These are phyloP conservation scores for Backusella psychrophila DNA, from an alignment of 192 early-diverging fungal species.

Conservation along the genomic window DNA sequence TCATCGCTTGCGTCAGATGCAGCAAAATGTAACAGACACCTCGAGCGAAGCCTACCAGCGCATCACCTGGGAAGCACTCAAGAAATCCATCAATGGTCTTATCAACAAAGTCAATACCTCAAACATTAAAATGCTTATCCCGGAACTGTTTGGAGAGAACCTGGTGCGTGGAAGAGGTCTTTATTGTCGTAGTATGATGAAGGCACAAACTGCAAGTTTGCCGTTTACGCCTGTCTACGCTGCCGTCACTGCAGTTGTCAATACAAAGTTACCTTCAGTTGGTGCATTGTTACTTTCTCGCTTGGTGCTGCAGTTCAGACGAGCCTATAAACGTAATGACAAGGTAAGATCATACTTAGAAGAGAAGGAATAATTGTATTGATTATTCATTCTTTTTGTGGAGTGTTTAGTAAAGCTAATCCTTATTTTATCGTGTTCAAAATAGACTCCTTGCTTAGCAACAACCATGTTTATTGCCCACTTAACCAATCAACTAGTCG, in stretches of 20 bases:
- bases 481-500: constrained; percentile 87
- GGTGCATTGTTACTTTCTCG: constrained; percentile 86
- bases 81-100: constrained; percentile 91
- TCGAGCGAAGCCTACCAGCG: constrained; percentile 74
- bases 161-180: constrained; percentile 91
- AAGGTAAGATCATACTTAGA: constrained; percentile 50
- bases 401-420: background rate
- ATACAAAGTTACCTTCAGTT: constrained; percentile 91
- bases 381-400: background rate
- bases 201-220: constrained; percentile 81
- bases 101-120: constrained; percentile 93
- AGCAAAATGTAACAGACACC: constrained; percentile 67
- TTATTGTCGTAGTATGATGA: constrained; percentile 82
- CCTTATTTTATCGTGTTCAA: background rate
- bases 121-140: constrained; percentile 89
- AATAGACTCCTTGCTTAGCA: constrained; percentile 71
- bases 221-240: constrained; percentile 94
- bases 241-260: constrained; percentile 81
- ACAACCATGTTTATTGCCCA: constrained; percentile 87
- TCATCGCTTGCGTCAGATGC: constrained; percentile 73
- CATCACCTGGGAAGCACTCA: constrained; percentile 90
- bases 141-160: constrained; percentile 89
- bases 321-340: constrained; percentile 90
- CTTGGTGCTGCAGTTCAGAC: constrained; percentile 84
- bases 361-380: background rate